A percentile compares a stretch with the other conserved stretches of the same genome.
Conservation (phyloP, 2,329 filamentous ascomycete species). For the Trichoderma sp. region DNA sequence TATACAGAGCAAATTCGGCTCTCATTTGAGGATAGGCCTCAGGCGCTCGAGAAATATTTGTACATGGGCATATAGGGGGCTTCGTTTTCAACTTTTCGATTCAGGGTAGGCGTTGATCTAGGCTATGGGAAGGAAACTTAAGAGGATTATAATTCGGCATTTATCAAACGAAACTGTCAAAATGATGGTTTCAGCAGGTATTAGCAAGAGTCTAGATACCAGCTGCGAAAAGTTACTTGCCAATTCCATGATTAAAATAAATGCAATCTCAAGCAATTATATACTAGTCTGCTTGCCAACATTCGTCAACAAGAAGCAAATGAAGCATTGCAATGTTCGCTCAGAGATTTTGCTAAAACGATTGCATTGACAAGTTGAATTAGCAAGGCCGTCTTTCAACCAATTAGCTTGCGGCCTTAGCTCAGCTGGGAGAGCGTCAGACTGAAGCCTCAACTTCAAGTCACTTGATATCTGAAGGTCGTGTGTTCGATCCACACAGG, state of each 20-base stretch:
- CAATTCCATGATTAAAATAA: neutral
- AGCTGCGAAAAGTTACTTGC: neutral
- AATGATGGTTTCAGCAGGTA: neutral
- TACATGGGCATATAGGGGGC: neutral
- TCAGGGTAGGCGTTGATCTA: constrained; percentile 4
- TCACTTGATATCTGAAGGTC: constrained; percentile 38
- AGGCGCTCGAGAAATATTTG: neutral
- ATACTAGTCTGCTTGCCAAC: neutral
- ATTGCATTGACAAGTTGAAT: neutral
- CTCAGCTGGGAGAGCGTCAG: constrained; percentile 40
- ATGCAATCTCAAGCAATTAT: neutral
- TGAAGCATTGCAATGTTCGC: neutral
- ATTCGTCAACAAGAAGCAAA: neutral
- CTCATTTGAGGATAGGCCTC: neutral
- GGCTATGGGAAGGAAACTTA: neutral
- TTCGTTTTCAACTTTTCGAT: neutral
- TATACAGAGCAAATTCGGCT: neutral
- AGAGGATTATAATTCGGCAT: neutral
- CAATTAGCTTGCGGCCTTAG: constrained; percentile 36
- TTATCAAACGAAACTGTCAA: neutral
- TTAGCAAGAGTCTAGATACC: neutral
- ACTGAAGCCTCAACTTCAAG: constrained; percentile 37
- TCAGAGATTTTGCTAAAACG: neutral
- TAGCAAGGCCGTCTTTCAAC: neutral
- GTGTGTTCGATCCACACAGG: constrained; percentile 40